Conservation (phyloP, 2,329 filamentous ascomycete genomes). For the Penicillium sp. region DNA sequence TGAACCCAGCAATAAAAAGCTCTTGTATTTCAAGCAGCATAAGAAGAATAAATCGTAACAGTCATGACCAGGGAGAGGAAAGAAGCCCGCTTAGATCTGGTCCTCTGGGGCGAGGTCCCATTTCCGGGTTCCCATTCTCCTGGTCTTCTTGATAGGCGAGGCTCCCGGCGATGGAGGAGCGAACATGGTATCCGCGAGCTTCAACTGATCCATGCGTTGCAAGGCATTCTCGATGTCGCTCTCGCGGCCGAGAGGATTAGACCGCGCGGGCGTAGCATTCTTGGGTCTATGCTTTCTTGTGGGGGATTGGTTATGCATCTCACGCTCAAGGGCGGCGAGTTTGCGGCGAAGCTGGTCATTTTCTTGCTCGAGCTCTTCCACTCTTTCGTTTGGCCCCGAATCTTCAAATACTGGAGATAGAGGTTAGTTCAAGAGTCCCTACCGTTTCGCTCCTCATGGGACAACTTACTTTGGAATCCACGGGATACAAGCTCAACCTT, state of each 20-base stretch:
- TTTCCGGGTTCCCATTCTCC: conserved; percentile 47
- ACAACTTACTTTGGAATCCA: conserved; percentile 46
- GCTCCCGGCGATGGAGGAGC: conserved; percentile 24
- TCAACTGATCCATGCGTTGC: conserved; percentile 40
- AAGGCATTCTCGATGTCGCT: conserved; percentile 41
- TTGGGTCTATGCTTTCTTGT: conserved; percentile 50
- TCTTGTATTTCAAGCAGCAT: not conserved
- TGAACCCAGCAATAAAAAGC: not conserved
- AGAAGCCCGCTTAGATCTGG: conserved; percentile 25
- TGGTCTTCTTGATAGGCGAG: conserved; percentile 39
- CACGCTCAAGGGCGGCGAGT: conserved; percentile 62
- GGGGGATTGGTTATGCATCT: conserved; percentile 62
- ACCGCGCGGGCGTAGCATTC: conserved; percentile 26
- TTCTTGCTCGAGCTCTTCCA: conserved; percentile 66
- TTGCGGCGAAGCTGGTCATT: conserved; percentile 67
- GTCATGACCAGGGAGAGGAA: conserved; percentile 11
- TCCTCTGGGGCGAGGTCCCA: conserved; percentile 48
- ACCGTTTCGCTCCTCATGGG: not conserved
- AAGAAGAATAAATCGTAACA: conserved; percentile 16
- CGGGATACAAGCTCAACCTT: conserved; percentile 74
- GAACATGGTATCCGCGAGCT: conserved; percentile 37
- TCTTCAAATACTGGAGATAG: conserved; percentile 45
- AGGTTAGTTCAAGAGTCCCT: conserved; percentile 13
- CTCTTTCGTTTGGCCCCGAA: conserved; percentile 54
- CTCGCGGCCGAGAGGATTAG: conserved; percentile 34